Conservation (phyloP, 2,329 filamentous ascomycete species). For the Cladosporium sphaerospermum region DNA sequence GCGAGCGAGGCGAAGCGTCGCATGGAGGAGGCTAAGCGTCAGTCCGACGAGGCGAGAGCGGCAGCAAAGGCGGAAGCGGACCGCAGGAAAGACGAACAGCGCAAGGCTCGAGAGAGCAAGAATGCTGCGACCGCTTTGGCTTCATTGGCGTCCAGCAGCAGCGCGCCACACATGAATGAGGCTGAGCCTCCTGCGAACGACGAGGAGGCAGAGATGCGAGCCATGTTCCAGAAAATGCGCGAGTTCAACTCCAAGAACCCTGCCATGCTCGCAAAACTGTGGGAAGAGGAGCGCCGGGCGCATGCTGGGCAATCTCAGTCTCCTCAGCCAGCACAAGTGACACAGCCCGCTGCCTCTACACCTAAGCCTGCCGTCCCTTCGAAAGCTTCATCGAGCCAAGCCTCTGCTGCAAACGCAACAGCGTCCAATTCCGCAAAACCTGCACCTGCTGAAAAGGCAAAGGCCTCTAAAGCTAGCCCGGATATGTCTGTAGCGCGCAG, state of each 20-base stretch:
- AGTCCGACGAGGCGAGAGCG: slow-evolving; percentile 20
- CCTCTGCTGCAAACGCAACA: neutral
- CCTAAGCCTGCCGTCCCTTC: neutral
- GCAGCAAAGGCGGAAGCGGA: slow-evolving; percentile 15
- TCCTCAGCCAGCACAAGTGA: slow-evolving; percentile 10
- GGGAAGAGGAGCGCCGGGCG: slow-evolving; percentile 47
- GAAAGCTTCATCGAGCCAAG: neutral
- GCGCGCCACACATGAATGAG: neutral
- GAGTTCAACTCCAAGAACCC: slow-evolving; percentile 52
- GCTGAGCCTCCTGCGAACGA: slow-evolving; percentile 24
- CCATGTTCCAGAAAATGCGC: slow-evolving; percentile 53
- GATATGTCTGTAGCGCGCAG: too few species aligned
- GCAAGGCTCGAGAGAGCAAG: slow-evolving; percentile 24
- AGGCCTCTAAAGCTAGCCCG: too few species aligned
- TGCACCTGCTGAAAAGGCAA: too few species aligned
- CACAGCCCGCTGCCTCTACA: neutral
- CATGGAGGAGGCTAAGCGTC: slow-evolving; percentile 14
- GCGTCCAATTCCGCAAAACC: too few species aligned
- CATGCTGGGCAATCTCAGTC: slow-evolving; percentile 22
- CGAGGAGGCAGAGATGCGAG: slow-evolving; percentile 47
- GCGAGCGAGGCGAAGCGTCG: slow-evolving; percentile 16
- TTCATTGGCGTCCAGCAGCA: slow-evolving; percentile 18
- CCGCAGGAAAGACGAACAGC: slow-evolving; percentile 19
- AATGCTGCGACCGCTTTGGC: slow-evolving; percentile 24
- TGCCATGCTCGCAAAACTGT: slow-evolving; percentile 47